Conservation (phyloP, 208 protist species). For the Blastocrithidia nonstop region DNA sequence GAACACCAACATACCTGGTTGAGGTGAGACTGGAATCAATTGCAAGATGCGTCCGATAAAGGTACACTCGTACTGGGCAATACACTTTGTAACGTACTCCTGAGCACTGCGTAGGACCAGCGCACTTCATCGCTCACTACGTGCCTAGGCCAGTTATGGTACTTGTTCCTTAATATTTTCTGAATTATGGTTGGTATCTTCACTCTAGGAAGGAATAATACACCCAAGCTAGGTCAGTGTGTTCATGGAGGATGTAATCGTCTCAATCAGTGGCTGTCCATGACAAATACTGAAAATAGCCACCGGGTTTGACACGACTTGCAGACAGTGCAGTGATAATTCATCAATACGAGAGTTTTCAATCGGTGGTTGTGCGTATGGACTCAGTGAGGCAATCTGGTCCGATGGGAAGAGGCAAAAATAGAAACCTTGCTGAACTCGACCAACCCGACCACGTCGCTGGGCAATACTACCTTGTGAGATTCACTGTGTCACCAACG, state of each 20-base stretch:
- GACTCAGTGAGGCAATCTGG: slow-evolving; percentile 25
- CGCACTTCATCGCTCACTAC: slow-evolving; percentile 9
- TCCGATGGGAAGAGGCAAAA: slow-evolving; percentile 44
- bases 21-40: slow-evolving; percentile 43
- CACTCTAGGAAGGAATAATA: slow-evolving; percentile 18
- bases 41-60: slow-evolving; percentile 56
- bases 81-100: slow-evolving; percentile 12
- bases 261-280: slow-evolving; percentile 35
- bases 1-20: slow-evolving; percentile 51
- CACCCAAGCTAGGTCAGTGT: slow-evolving; percentile 58
- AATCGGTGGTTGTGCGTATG: slow-evolving; percentile 15
- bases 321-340: slow-evolving; percentile 63
- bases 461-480: slow-evolving; percentile 45
- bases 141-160: slow-evolving; percentile 12
- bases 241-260: slow-evolving; percentile 41
- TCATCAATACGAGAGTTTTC: slow-evolving; percentile 49
- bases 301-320: slow-evolving; percentile 46
- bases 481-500: slow-evolving; percentile 67
- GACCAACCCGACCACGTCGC: slow-evolving; percentile 67
- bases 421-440: slow-evolving; percentile 82
- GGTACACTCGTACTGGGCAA: slow-evolving; percentile 37
- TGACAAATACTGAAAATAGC: slow-evolving; percentile 65
- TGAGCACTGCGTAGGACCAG: slow-evolving; percentile 10
- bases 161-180: slow-evolving; percentile 13
- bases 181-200: slow-evolving; percentile 9